Base-by-base conservation (phyloP, 345 rosid species). In the Eucalyptus victrix region DNA sequence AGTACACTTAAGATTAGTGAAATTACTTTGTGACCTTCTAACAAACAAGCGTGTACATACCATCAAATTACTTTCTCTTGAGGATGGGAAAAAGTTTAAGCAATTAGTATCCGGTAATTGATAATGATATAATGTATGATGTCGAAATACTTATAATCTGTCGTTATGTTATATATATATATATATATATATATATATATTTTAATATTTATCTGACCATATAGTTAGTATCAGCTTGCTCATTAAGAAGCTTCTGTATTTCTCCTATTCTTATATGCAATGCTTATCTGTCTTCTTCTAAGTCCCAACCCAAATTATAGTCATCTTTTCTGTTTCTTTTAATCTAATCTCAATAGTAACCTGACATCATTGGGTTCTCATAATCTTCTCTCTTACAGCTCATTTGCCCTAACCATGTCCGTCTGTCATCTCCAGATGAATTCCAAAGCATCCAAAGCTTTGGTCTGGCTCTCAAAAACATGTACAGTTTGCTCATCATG, bases 131-230 rank as follows among this genome's bases (percentile, higher is more conserved):
- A 32, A 65, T 65, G 21, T n/a, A 65, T 0, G 6, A 9, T 15
- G 11, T 8, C 0, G 5, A 2, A 65, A n/a, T 65, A n/a, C 19
- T 18, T 32, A 8, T 0, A 65, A 65, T 65, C 37, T n/a, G 1
- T 65, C 0, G 6, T 15, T n/a, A n/a, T n/a, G 76, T 65, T 65
- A 7, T n/a, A n/a, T 53, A 3, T 49, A 5, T n/a, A n/a, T n/a
- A n/a, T n/a, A n/a, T n/a, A n/a, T n/a, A n/a, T n/a, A n/a, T n/a
- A n/a, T n/a, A n/a, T n/a, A n/a, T n/a, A n/a, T n/a, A n/a, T n/a
- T n/a, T n/a, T 2, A 3, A 37, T 72, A 72, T 19, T 72, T 37
- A 8, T 37, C 28, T 11, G 45, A 11, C 1, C 83, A 40, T 76
- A 37, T 76, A 21, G 15, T 21, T 37, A 76, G 47, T 37, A 12